A percentile compares a stretch with the other conserved stretches of the same genome.
Conservation (phyloP, 2,329 filamentous ascomycete genomes). For the Alternaria sp. region DNA sequence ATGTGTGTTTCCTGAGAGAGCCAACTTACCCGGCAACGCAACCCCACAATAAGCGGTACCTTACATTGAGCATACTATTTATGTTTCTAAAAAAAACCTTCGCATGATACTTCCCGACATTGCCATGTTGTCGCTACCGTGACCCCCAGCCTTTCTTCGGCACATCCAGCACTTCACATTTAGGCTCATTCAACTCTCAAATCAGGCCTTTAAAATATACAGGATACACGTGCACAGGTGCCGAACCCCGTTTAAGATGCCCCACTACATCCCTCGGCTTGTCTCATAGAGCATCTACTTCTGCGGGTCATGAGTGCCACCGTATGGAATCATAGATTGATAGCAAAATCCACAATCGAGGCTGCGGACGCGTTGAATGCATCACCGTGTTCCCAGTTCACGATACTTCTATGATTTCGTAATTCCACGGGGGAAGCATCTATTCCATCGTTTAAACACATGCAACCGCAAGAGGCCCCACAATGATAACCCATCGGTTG, state of each 20-base stretch:
- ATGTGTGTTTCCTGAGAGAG: not conserved
- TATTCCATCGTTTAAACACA: not conserved
- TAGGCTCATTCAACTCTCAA: slow-evolving; percentile 17
- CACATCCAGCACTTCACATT: slow-evolving; percentile 21
- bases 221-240: slow-evolving; percentile 19
- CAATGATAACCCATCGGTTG: slow-evolving; percentile 13
- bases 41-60: slow-evolving; percentile 9
- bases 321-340: not conserved
- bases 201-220: slow-evolving; percentile 14
- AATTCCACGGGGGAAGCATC: not conserved
- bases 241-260: slow-evolving; percentile 15
- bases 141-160: not conserved
- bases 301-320: slow-evolving; percentile 7
- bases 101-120: not conserved
- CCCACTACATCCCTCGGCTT: slow-evolving; percentile 34
- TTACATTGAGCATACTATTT: slow-evolving; percentile 8
- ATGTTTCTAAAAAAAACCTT: slow-evolving; percentile 7
- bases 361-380: not conserved
- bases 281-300: slow-evolving; percentile 4
- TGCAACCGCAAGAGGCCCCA: slow-evolving; percentile 18
- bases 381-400: not conserved
- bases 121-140: not conserved
- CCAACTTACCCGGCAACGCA: slow-evolving; percentile 16
- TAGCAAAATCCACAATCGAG: not conserved
- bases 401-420: not conserved